Base-by-base conservation (phyloP, 2,329 filamentous ascomycete species). In the Apiospora pterosperma region DNA sequence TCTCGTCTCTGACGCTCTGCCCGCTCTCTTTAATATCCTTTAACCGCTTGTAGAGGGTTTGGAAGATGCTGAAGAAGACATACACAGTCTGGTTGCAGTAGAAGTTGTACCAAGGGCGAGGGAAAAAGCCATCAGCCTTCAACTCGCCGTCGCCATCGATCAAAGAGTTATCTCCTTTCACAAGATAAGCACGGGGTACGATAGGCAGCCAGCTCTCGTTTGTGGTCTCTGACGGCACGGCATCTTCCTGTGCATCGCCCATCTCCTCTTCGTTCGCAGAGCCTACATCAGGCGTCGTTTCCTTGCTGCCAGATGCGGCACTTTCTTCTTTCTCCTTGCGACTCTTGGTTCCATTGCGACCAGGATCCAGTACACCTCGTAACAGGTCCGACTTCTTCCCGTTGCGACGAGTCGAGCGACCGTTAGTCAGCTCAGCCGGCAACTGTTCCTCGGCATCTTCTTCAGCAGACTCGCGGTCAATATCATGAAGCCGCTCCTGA, bases 41-140 rank as follows among this genome's bases (percentile, higher is more conserved):
- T 16, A 99, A 84, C 44, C 96, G 89, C 72, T 89, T 88, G 78
- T 97, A 98, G 5, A 99, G 82, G n/a, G 91, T 91, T 74, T 97
- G 89, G 76, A 99, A 96, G 67, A 97, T 90, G 70, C 91, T 92
- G 81, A 99, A 91, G 83, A 99, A 98, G 78, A 96, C 94, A 75
- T 93, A 97, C 66, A 99, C 90, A 4, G 91, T 92, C 72, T 93
- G 87, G 76, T 97, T 98, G 76, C 90, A 90, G 80, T 96, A 99
- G 75, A 98, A 88, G 75, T 95, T 95, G 81, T 93, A 97, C 78
- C 88, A 89, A 12, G 89, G 88, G 59, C 94, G 91, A 69, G 85
- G 85, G 78, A 96, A 97, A 65, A 92, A 89, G 62, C 93, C 91
- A 67, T 97, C 93, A 66, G 79, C 91, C 82, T 85, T 95, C 71